These are phyloP conservation scores for Wallacemonas collosoma DNA, from an alignment of 208 protist genomes.

Conservation along the genomic window DNA sequence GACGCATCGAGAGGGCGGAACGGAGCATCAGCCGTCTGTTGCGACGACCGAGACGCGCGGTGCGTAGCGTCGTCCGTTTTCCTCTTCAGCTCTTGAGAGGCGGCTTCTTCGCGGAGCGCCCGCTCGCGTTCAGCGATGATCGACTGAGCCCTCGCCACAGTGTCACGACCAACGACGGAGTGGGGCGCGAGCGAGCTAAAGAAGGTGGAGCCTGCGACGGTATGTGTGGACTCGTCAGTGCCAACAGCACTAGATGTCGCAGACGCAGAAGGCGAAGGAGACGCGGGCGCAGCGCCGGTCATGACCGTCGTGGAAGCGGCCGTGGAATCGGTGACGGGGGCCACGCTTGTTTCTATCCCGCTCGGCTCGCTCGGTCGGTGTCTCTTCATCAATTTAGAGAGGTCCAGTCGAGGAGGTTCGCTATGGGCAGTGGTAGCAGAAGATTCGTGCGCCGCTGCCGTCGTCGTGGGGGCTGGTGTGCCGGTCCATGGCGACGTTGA, in stretches of 20 bases:
- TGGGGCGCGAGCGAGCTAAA: neutral
- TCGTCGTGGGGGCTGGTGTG: neutral
- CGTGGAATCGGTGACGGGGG: neutral
- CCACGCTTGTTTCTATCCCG: neutral
- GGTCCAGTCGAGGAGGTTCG: constrained; percentile 20
- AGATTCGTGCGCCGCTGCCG: neutral
- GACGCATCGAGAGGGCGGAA: too few species aligned
- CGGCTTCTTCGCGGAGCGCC: neutral
- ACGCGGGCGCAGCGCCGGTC: too few species aligned
- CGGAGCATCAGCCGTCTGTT: too few species aligned
- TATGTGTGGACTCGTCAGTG: neutral
- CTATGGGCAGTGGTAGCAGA: neutral
- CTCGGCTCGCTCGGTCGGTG: neutral
- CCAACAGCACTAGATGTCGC: neutral
- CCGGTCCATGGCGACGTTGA: neutral
- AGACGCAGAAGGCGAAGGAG: too few species aligned
- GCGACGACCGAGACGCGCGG: too few species aligned
- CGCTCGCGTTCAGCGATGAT: constrained; percentile 29
- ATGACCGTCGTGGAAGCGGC: neutral
- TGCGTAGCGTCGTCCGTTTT: too few species aligned
- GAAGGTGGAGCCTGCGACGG: constrained; percentile 3
- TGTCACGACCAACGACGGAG: constrained; percentile 4
- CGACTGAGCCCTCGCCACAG: constrained; percentile 35
- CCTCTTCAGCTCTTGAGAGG: neutral
- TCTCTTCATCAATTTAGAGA: constrained; percentile 18